These are phyloP conservation scores for Exophiala aquamarina DNA, from an alignment of 2,329 filamentous ascomycete species.

Conservation along the genomic window DNA sequence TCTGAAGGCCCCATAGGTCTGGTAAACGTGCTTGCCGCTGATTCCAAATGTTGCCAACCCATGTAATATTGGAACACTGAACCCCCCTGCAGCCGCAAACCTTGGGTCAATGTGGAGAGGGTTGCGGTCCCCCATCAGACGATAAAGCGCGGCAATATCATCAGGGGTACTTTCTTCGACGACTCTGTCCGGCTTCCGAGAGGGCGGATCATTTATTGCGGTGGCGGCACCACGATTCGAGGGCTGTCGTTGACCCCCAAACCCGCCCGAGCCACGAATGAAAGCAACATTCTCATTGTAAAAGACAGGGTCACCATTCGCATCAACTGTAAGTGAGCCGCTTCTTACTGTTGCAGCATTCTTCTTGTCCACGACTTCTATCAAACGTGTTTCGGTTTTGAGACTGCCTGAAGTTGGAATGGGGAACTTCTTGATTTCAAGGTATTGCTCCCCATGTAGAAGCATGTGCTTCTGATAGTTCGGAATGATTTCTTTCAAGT, in stretches of 20 bases:
- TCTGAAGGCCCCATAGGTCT: slow-evolving; percentile 78
- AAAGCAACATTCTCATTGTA: slow-evolving; percentile 97
- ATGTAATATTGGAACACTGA: slow-evolving; percentile 91
- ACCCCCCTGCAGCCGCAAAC: slow-evolving; percentile 93
- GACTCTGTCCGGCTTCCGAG: slow-evolving; percentile 74
- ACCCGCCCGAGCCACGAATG: slow-evolving; percentile 86
- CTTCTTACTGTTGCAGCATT: slow-evolving; percentile 79
- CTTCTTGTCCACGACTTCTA: slow-evolving; percentile 97
- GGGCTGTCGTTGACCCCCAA: slow-evolving; percentile 79
- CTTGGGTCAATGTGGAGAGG: slow-evolving; percentile 92
- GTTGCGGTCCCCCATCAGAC: slow-evolving; percentile 91
- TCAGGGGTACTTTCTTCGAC: slow-evolving; percentile 83
- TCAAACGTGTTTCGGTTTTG: slow-evolving; percentile 49
- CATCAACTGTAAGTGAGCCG: slow-evolving; percentile 78
- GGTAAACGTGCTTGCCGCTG: slow-evolving; percentile 83
- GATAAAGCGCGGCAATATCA: slow-evolving; percentile 91
- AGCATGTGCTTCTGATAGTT: slow-evolving; percentile 99
- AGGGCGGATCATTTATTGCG: slow-evolving; percentile 73
- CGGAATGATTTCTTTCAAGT: slow-evolving; percentile 77
- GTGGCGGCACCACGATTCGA: slow-evolving; percentile 78
- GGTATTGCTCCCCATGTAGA: slow-evolving; percentile 96
- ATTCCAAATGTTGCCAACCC: slow-evolving; percentile 96
- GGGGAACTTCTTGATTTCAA: slow-evolving; percentile 89
- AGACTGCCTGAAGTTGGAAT: slow-evolving; percentile 60
- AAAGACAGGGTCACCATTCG: slow-evolving; percentile 85